Base-by-base conservation (phyloP, 192 early-diverging fungal species). In the Neocallimastix lanati region DNA sequence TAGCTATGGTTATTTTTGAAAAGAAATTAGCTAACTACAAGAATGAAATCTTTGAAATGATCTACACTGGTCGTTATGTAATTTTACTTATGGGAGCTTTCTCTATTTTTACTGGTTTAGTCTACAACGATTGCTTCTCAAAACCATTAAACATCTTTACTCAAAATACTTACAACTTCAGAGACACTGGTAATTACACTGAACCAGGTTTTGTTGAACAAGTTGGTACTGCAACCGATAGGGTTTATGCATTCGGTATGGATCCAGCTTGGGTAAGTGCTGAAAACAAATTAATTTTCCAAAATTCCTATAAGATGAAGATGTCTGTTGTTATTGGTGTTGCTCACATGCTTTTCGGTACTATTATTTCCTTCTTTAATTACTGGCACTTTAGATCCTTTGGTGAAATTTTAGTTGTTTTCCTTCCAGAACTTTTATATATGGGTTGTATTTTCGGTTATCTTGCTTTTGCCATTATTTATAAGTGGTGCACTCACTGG, bases 221-320 rank as follows among this genome's bases (percentile, higher is more conserved):
- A 50, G 85, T 94, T 37, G 90, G 89, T 77, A 89, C 87, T 1
- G 82, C 91, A n/a, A 88, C 87, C 79, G 86, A 86, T 30, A 85
- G 85, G 15, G 90, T 86, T 18, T 97, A 98, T 83, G 83, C 90
- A 1, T 86, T 97, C 78, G 96, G 96, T 80, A 86, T 97, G 13
- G 96, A 97, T 84, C 96, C 80, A 88, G 88, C 92, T 13, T 99
- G 98, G 98, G 93, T 96, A 80, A 92, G 91, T 40, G 88, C 95
- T 14, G 95, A 97, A 76, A 99, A 99, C 88, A 91, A 86, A 82
- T 91, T 99, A 77, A 81, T 98, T 76, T 99, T 99, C 82, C 90
- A 92, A 77, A 99, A 99, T 87, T 97, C 96, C 78, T 99, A 99
- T 90, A 99, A 99, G 90, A 99, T 99, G 98, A 99, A 99, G 86